Evolutionary conservation across 176 grass and related monocot species (phyloP), one percentile per base, ranked within the genome.

Genomic region (Aegilops tauschii): DNA sequence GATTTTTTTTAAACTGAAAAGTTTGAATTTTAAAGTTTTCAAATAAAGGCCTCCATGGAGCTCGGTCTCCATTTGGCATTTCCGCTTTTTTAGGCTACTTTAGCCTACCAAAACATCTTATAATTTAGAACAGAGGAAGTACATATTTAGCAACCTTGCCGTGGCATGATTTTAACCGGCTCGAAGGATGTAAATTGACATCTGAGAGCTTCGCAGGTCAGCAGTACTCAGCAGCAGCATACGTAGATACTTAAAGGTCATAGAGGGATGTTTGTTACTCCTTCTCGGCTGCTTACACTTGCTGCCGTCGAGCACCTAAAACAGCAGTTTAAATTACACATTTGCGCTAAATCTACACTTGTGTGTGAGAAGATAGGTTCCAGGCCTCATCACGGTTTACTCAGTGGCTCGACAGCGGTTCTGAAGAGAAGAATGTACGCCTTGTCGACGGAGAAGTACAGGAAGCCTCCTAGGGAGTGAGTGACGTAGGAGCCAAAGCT

Each of bases 401-500:
- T 69, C 40, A 90, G 74, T 62, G 92, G 86, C 73, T 93, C 82
- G 14, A 93, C 88, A 5, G 86, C 86, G 1, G 88, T 93, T 85
- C 88, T 82, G 78, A 93, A 93, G 58, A 90, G 92, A 83, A 93
- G 88, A 69, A 93, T 86, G 78, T 93, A 88, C 25, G 52, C 82
- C 78, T 93, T 93, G 86, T 93, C 88, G 16, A 93, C 35, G 18
- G 92, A 90, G 82, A 93, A 93, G 59, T 93, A 93, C 88, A 93
- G 29, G 92, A 90, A 93, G 17, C 93, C 93, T 39, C 87, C 93
- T 69, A 90, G 29, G 49, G 93, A 90, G 81, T 92, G 93, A 61
- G 93, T 94, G 17, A 94, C 93, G 4, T 90, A 94, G 16, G 93
- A 92, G 29, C 93, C 90, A 44, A 94, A 94, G 81, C 90, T 94